A percentile compares a stretch with the other conserved stretches of the same genome.
Conservation (phyloP, 169 alveolate species). For the Plasmodium sp. region DNA sequence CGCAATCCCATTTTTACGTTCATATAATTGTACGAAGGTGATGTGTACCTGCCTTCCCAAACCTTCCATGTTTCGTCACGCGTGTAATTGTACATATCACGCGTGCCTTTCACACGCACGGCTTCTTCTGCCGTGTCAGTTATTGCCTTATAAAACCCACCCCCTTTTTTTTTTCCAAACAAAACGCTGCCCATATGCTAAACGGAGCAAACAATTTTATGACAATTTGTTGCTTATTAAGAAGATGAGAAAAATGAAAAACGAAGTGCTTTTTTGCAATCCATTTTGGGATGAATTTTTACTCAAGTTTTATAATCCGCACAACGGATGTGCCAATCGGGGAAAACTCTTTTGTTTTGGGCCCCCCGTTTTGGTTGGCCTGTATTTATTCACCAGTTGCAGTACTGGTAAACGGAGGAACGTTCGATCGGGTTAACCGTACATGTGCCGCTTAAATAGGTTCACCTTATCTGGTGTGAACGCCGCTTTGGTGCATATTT, state of each 20-base stretch:
- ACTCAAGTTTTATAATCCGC: neutral
- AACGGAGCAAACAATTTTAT: neutral
- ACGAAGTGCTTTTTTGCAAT: neutral
- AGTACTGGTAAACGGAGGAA: neutral
- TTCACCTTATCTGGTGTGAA: neutral
- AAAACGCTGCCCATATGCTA: neutral
- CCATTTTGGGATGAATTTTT: neutral
- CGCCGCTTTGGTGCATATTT: neutral
- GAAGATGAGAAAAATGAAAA: neutral
- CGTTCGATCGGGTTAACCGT: neutral
- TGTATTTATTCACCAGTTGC: neutral
- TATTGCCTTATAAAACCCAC: neutral
- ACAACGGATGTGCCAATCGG: neutral
- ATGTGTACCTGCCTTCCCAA: neutral
- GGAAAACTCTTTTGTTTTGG: neutral
- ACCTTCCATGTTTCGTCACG: neutral
- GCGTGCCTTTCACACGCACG: neutral
- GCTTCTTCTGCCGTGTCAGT: neutral
- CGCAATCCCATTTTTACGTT: neutral
- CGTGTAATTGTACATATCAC: neutral
- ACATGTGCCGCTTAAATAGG: neutral
- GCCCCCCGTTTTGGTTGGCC: neutral
- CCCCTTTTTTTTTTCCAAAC: neutral
- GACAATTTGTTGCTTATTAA: neutral
- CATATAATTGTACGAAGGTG: neutral